Conservation (phyloP, 129 eudicot species). For the Sambucus nigra region DNA sequence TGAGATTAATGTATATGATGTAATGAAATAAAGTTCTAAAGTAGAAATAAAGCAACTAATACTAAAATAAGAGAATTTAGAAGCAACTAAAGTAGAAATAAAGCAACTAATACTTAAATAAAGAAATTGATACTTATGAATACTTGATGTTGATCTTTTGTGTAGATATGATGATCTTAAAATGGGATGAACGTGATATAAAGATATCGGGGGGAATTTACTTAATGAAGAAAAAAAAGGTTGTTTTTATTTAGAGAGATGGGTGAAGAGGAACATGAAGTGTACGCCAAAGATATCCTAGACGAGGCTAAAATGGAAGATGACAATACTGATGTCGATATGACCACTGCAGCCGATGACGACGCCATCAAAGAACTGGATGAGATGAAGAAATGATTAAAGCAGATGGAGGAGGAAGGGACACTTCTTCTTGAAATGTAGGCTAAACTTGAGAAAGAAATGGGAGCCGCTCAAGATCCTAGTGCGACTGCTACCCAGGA, state of each 20-base stretch:
- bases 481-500: constrained; percentile 64
- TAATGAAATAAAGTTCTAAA: no score
- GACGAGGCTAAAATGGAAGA: constrained; percentile 63
- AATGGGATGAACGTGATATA: no score
- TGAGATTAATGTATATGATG: no score
- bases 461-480: constrained; percentile 84
- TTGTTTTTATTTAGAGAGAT: constrained; percentile 32
- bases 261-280: constrained; percentile 96
- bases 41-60: no score
- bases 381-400: constrained; percentile 83
- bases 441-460: constrained; percentile 86
- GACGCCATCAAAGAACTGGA: constrained; percentile 87
- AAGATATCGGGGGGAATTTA: no score
- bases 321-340: constrained; percentile 55
- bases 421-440: constrained; percentile 90
- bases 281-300: constrained; percentile 83
- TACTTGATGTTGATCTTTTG: no score
- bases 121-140: no score
- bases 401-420: constrained; percentile 94
- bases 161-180: no score
- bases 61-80: no score
- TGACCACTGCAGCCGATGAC: constrained; percentile 64
- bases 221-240: no score
- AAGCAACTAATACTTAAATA: no score
- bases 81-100: no score